These are phyloP conservation scores for Hanseniaspora jakobsenii DNA, from an alignment of 805 yeast genomes.

Conservation along the genomic window DNA sequence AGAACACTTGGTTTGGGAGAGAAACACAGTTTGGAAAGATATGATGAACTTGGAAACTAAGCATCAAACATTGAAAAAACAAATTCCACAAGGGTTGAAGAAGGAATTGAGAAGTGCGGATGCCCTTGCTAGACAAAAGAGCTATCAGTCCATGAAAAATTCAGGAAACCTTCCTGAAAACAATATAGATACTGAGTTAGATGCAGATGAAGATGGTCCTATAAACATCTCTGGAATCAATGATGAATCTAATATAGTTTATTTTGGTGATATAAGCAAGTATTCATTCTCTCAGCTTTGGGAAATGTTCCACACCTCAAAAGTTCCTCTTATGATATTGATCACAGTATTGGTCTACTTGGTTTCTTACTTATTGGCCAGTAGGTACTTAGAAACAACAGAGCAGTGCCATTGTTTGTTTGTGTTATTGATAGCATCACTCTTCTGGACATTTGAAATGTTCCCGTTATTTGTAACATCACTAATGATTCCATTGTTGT, in stretches of 20 bases:
- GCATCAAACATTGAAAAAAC: constrained; percentile 53
- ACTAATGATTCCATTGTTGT: constrained; percentile 64
- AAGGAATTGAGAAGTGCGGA: constrained; percentile 3
- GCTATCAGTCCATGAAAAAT: constrained; percentile 5
- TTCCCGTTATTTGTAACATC: constrained; percentile 88
- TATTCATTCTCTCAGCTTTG: not conserved
- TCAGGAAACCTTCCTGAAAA: constrained; percentile 22
- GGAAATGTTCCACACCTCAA: constrained; percentile 23
- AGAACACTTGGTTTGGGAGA: constrained; percentile 93
- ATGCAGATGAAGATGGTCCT: not conserved
- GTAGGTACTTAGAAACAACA: constrained; percentile 44
- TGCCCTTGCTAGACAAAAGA: not conserved
- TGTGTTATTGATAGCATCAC: constrained; percentile 62
- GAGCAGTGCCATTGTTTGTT: constrained; percentile 76
- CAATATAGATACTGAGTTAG: constrained; percentile 21
- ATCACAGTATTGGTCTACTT: constrained; percentile 39
- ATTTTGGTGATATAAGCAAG: constrained; percentile 20
- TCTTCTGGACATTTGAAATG: constrained; percentile 92
- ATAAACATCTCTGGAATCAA: not conserved
- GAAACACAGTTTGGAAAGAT: constrained; percentile 96
- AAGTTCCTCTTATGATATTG: constrained; percentile 30
- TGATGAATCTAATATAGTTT: constrained; percentile 24
- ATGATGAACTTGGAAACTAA: constrained; percentile 84
- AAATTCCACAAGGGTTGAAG: constrained; percentile 9
- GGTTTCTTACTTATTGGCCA: constrained; percentile 30